phyloP scores from a whole-genome alignment of 2,329 filamentous ascomycete species.

The Colletotrichum chlorophyti region DNA sequence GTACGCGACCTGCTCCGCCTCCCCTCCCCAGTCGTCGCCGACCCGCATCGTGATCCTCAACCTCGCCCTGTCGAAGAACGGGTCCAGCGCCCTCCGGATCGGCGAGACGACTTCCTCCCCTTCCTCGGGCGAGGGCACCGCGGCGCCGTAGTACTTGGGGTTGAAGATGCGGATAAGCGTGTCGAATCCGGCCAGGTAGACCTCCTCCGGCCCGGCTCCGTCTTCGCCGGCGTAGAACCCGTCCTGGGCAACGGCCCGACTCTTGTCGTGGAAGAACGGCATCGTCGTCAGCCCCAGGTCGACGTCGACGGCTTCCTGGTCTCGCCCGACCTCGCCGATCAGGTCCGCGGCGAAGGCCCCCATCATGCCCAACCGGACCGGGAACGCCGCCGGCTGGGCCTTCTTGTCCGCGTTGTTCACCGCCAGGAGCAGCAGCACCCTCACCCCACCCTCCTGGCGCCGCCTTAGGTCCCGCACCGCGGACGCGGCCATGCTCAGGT shows the following conservation, averaged over 20 bases:
- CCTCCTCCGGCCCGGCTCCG: constrained; percentile 51
- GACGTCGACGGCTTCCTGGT: constrained; percentile 39
- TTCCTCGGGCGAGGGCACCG: not conserved
- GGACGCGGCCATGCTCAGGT: constrained; percentile 62
- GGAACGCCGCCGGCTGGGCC: constrained; percentile 71
- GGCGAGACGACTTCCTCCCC: constrained; percentile 31
- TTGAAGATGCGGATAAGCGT: constrained; percentile 76
- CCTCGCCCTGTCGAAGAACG: constrained; percentile 68
- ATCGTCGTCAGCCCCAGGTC: constrained; percentile 76
- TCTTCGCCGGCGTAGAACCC: constrained; percentile 45
- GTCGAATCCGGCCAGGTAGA: constrained; percentile 79
- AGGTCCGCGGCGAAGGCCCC: constrained; percentile 68
- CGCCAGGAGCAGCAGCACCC: constrained; percentile 66
- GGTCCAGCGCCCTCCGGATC: constrained; percentile 62
- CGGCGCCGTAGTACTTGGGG: constrained; percentile 69
- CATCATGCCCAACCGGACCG: constrained; percentile 75
- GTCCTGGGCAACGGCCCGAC: constrained; percentile 58
- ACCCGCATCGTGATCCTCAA: constrained; percentile 70
- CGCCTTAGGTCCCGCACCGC: constrained; percentile 42
- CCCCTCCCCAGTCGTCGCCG: constrained; percentile 65
- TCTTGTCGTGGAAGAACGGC: constrained; percentile 80
- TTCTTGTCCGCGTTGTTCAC: constrained; percentile 72
- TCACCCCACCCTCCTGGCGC: constrained; percentile 27
- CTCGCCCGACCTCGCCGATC: constrained; percentile 33
- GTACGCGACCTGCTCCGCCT: constrained; percentile 60